Evolutionary conservation across 139 green algal species (phyloP).

Genomic region (Micractinium sp.): DNA sequence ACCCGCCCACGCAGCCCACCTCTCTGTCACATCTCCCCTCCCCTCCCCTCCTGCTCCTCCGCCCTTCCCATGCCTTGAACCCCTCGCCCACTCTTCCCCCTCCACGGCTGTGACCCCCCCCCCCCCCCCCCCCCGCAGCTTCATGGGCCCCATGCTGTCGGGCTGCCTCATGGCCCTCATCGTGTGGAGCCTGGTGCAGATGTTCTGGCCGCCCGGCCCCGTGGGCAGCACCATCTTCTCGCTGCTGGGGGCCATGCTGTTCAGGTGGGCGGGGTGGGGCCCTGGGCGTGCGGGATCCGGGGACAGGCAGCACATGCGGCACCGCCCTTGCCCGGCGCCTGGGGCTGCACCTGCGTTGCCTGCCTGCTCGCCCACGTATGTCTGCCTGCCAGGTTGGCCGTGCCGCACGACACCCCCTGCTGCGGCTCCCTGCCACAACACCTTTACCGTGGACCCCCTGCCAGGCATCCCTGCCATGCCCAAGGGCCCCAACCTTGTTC

Average conservation of each 20-base stretch:
- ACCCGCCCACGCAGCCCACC: background rate
- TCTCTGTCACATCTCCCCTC: background rate
- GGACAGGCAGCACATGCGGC: too few relatives aligned
- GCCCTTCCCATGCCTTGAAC: too few relatives aligned
- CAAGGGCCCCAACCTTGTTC: too few relatives aligned
- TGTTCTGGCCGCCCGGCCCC: conserved; percentile 62
- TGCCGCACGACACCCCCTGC: background rate
- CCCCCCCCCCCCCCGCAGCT: conserved; percentile 26
- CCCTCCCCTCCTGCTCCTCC: background rate
- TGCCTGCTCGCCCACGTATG: too few relatives aligned
- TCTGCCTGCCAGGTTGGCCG: too few relatives aligned
- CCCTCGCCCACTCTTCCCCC: too few relatives aligned
- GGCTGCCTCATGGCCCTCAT: conserved; percentile 54
- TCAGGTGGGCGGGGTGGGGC: conserved; percentile 20
- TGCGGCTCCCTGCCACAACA: background rate
- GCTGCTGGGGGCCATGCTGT: conserved; percentile 72
- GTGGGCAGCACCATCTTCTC: conserved; percentile 56
- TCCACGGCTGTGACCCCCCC: too few relatives aligned
- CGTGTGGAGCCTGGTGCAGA: conserved; percentile 69
- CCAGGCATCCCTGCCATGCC: too few relatives aligned
- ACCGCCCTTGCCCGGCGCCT: too few relatives aligned
- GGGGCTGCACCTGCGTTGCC: too few relatives aligned
- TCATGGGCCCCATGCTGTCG: conserved; percentile 77
- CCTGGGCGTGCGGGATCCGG: too few relatives aligned
- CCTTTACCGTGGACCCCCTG: too few relatives aligned